Evolutionary conservation across 225 moss, liverwort and hornwort species (phyloP), one percentile per base, ranked within the genome.

Genomic region (Lunularia cruciata): DNA sequence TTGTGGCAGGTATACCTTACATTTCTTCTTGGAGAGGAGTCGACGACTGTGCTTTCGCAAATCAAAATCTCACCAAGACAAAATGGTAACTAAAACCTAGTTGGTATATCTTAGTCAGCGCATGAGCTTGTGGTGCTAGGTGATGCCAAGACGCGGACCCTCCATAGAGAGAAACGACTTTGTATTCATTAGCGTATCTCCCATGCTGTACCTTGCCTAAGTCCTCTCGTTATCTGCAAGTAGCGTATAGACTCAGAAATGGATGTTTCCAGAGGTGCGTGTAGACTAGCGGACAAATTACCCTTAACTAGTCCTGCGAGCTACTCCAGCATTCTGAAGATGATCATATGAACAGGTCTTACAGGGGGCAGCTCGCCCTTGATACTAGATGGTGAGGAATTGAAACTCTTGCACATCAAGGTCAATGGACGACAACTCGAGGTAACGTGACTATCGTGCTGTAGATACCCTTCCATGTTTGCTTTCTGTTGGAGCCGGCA

Each of bases 21-120:
- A 46, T 92, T 96, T 69, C 69, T 74, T 47, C 79, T 96, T 68
- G 95, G 90, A 55, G 95, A 96, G 76, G 84, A 92, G 63, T 76
- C 78, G 25, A 90, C 95, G n/a, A 74, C 83, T 30, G 95, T 96
- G 49, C 72, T 84, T 38, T 92, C 95, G 43, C 83, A 72, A 63
- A 92, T 96, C 68, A 84, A 78, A 71, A 92, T 96, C n/a, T 63
- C 77, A 58, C 90, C 90, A 2, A 86, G 82, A 46, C 5, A 33
- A 49, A 67, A 67, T 36, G 67, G 67, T 67, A 67, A 46, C 11
- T 6, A 9, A 35, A 13, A 25, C 35, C 8, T 8, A 45, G 43
- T 20, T 28, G 14, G 26, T 26, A 23, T 5, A n/a, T 27, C 13
- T 6, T 61, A n/a, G 39, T 39, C 9, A 40, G 37, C 22, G 8